phyloP scores from a whole-genome alignment of 257 asterid genomes.

The Nicotiana benthamiana region DNA sequence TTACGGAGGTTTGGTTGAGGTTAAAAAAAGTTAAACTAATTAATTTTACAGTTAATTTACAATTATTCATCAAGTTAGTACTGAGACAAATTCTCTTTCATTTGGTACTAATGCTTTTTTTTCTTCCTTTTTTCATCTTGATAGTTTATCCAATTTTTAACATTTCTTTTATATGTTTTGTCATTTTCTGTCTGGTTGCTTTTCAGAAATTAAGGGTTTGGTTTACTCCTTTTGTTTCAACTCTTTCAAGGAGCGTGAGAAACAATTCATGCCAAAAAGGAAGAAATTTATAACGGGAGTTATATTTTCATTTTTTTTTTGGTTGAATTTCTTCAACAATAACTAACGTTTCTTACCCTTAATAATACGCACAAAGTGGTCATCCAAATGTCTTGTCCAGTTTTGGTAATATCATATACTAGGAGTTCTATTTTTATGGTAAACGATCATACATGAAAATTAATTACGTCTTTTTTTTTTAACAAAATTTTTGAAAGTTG shows the following conservation, averaged over 20 bases:
- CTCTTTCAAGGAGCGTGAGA: constrained; percentile 11
- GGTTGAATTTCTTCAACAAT: not conserved
- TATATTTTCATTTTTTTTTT: not conserved
- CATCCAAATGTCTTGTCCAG: no score
- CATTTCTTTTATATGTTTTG: constrained; percentile 1
- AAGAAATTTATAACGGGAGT: not conserved
- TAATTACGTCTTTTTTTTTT: no score
- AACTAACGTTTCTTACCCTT: not conserved
- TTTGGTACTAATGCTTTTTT: not conserved
- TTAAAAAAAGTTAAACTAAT: not conserved
- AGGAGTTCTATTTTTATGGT: no score
- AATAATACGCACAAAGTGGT: not conserved
- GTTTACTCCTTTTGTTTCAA: not conserved
- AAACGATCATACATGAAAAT: no score
- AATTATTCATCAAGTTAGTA: no score
- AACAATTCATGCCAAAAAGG: not conserved
- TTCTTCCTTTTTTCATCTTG: not conserved
- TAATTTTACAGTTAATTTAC: no score
- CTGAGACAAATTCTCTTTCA: no score
- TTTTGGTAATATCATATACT: no score
- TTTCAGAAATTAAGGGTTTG: not conserved
- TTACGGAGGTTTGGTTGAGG: not conserved
- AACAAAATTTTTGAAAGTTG: no score
- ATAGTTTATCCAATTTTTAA: not conserved
- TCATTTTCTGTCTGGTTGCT: constrained; percentile 13